Conservation (phyloP, 2,329 filamentous ascomycete genomes). For the Fusarium sp. region DNA sequence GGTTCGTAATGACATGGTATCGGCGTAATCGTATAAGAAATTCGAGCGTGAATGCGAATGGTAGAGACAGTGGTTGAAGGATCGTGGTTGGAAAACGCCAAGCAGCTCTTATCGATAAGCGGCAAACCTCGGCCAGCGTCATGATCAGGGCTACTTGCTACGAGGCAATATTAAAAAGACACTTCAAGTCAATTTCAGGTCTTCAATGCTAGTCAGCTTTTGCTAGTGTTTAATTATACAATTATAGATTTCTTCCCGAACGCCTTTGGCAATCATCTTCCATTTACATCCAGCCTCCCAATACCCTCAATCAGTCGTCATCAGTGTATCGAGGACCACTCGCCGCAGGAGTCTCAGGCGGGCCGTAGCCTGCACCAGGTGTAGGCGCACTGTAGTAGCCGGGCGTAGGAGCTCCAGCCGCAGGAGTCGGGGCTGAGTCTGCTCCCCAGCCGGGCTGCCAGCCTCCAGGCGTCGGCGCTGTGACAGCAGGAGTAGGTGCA, state of each 20-base stretch:
- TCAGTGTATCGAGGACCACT: conserved; percentile 66
- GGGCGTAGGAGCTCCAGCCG: conserved; percentile 74
- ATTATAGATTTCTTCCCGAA: conserved; percentile 30
- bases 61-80: neutral
- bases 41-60: neutral
- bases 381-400: conserved; percentile 72
- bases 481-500: conserved; percentile 71
- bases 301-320: conserved; percentile 54
- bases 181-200: neutral
- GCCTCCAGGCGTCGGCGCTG: conserved; percentile 76
- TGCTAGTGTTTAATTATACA: conserved; percentile 35
- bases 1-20: conserved; percentile 12
- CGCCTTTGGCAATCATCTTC: conserved; percentile 33
- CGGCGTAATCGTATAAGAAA: neutral
- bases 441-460: conserved; percentile 69
- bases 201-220: conserved; percentile 1
- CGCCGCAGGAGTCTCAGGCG: conserved; percentile 70
- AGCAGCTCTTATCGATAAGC: conserved; percentile 37
- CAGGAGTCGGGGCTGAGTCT: conserved; percentile 75
- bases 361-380: conserved; percentile 66
- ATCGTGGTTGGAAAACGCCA: conserved; percentile 5
- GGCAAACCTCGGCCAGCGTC: neutral
- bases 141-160: neutral
- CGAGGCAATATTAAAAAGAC: too few species aligned
- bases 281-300: conserved; percentile 6